Conservation (phyloP, 805 yeast species). For the Kurtzmaniella cleridarum region DNA sequence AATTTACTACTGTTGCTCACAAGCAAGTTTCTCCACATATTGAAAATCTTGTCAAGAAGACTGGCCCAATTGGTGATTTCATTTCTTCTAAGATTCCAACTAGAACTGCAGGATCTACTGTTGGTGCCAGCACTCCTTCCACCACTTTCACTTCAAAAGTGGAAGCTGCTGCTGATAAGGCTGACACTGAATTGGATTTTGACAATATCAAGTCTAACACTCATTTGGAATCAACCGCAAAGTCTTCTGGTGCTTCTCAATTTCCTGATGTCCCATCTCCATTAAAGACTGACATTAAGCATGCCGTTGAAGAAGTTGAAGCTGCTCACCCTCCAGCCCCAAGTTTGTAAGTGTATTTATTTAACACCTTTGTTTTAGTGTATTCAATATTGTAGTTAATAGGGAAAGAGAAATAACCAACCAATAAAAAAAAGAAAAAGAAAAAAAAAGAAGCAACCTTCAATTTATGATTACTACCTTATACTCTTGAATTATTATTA, state of each 20-base stretch:
- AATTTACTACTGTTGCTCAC: slow-evolving; percentile 32
- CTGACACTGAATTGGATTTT: slow-evolving; percentile 5
- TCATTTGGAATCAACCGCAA: slow-evolving; percentile 16
- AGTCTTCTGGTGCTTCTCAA: slow-evolving; percentile 30
- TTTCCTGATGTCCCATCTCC: slow-evolving; percentile 39
- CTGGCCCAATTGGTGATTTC: slow-evolving; percentile 63
- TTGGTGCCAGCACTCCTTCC: slow-evolving; percentile 32
- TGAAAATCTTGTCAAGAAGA: slow-evolving; percentile 49
- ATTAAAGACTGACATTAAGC: background rate
- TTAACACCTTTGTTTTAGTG: too few relatives aligned
- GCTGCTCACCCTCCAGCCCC: slow-evolving; percentile 3
- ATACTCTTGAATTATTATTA: background rate
- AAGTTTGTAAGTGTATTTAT: slow-evolving; percentile 1
- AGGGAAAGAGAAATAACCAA: background rate
- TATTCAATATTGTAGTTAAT: background rate
- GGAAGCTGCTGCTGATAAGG: slow-evolving; percentile 11
- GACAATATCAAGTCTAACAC: slow-evolving; percentile 9
- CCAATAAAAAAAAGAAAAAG: background rate
- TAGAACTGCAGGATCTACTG: slow-evolving; percentile 72
- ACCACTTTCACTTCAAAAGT: slow-evolving; percentile 13
- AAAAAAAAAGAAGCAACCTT: background rate
- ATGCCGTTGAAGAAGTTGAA: background rate
- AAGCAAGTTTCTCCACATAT: slow-evolving; percentile 51
- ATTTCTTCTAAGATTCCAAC: slow-evolving; percentile 52
- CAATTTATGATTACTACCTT: background rate